Base-by-base conservation (phyloP, 495 filamentous ascomycete genomes). In the Aspergillus biplanus region DNA sequence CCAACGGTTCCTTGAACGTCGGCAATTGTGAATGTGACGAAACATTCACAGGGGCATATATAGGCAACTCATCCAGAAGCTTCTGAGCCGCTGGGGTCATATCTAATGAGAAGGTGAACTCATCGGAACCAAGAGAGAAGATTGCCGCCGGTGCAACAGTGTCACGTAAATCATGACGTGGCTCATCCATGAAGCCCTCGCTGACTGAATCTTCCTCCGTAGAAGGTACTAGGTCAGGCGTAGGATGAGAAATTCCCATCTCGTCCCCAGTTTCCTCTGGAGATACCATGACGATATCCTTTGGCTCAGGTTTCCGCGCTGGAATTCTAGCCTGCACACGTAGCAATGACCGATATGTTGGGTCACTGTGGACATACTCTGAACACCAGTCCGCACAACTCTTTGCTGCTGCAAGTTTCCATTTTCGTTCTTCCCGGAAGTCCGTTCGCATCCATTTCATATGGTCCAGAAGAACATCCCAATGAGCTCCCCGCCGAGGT, bases 371-470 rank as follows among this genome's bases (percentile, higher is more conserved):
- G 42, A 92, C 83, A 83, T 89, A 97, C 67, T 92, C 88, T 1
- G 90, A 89, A 75, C 93, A 97, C 70, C 87, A 87, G 60, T 88
- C 79, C 4, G 92, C 93, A 48, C 93, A 81, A 56, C 87, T 89
- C 56, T 85, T 86, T 3, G 93, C 92, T 46, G 89, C 84, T 53
- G 90, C 86, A 63, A 88, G 86, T 73, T 97, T 97, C 92, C 92
- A 97, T 72, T 96, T 96, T 33, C 91, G 79, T 73, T 99, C 95
- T 76, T 97, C 91, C 34, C 90, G 83, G 68, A 98, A 98, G 78
- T 99, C 95, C 3, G 92, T 97, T 42, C 92, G 85, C 87, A 99
- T 92, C 96, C 95, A 97, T 74, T 92, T 96, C 85, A 93, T 90
- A 75, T 99, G 92, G 65, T 92, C 83, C 8, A 98, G 77, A 46